These are phyloP conservation scores for Terana coerulea DNA, from an alignment of 768 basidiomycete species.

Conservation along the genomic window DNA sequence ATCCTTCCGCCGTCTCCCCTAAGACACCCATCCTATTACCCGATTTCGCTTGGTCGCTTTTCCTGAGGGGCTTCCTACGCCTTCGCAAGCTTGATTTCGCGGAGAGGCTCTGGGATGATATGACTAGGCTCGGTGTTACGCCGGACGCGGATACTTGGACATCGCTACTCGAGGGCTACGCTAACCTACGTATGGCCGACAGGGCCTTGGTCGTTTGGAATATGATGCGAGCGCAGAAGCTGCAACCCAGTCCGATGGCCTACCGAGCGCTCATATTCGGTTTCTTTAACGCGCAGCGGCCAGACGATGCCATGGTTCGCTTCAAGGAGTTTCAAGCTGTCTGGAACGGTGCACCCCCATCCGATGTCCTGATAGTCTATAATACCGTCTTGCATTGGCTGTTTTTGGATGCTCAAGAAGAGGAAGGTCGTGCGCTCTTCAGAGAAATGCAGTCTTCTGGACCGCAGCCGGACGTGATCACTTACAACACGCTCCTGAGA, in stretches of 20 bases:
- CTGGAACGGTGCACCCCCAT: constrained; percentile 10
- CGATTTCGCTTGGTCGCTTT: constrained; percentile 57
- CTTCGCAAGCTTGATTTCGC: constrained; percentile 54
- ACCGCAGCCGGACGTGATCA: constrained; percentile 64
- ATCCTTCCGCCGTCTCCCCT: constrained; percentile 33
- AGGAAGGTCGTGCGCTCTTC: constrained; percentile 36
- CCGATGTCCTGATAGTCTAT: constrained; percentile 42
- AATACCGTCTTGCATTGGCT: constrained; percentile 76
- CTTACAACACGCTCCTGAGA: constrained; percentile 78
- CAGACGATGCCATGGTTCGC: constrained; percentile 46
- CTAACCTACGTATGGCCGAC: constrained; percentile 42
- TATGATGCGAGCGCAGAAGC: constrained; percentile 51
- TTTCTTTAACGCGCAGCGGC: constrained; percentile 48
- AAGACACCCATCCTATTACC: constrained; percentile 48
- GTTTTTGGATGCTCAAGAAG: constrained; percentile 34
- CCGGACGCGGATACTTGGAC: constrained; percentile 68
- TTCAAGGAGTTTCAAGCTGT: constrained; percentile 47
- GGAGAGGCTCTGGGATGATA: constrained; percentile 65
- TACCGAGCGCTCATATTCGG: constrained; percentile 71
- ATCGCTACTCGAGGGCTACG: constrained; percentile 63
- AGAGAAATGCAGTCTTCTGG: constrained; percentile 40
- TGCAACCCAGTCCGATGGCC: constrained; percentile 56
- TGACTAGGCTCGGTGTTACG: constrained; percentile 41
- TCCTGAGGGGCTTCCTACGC: constrained; percentile 62
- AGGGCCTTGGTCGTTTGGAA: constrained; percentile 62